A percentile compares a stretch with the other conserved stretches of the same genome.
These are phyloP conservation scores for Coemansia sp. DNA, from an alignment of 192 early-diverging fungal species.

Conservation along the genomic window DNA sequence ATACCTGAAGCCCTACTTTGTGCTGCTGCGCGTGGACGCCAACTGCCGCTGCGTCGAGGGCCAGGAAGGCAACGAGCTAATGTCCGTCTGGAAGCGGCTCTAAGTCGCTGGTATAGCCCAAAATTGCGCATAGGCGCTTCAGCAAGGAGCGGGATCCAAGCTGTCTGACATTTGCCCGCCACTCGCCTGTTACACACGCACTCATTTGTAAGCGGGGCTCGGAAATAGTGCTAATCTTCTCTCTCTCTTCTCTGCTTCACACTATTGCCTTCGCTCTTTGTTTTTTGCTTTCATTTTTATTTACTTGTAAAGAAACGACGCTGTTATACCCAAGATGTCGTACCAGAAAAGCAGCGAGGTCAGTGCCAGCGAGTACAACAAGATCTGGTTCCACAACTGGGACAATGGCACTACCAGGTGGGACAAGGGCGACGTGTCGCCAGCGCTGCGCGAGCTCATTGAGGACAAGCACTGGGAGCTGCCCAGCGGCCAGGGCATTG, in stretches of 20 bases:
- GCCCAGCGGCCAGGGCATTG: conserved; percentile 39
- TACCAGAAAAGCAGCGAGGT: conserved; percentile 9
- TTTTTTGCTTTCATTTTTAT: neutral
- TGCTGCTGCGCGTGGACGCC: conserved; percentile 46
- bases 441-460: conserved; percentile 51
- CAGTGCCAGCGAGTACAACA: conserved; percentile 33
- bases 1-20: conserved; percentile 46
- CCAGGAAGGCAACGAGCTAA: conserved; percentile 48
- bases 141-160: neutral
- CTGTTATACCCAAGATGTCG: neutral
- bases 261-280: neutral
- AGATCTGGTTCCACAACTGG: conserved; percentile 41
- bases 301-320: neutral
- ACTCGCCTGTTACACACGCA: neutral
- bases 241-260: too few relatives aligned
- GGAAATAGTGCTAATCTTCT: neutral
- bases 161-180: neutral
- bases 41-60: conserved; percentile 49
- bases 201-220: neutral
- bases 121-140: neutral
- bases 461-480: conserved; percentile 50
- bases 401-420: conserved; percentile 26
- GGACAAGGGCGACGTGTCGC: conserved; percentile 52
- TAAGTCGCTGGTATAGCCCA: neutral
- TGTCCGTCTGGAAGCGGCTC: conserved; percentile 46